A percentile compares a stretch with the other conserved stretches of the same genome.
Evolutionary conservation across 257 asterid genomes (phyloP).

Genomic region (Phtheirospermum japonicum): DNA sequence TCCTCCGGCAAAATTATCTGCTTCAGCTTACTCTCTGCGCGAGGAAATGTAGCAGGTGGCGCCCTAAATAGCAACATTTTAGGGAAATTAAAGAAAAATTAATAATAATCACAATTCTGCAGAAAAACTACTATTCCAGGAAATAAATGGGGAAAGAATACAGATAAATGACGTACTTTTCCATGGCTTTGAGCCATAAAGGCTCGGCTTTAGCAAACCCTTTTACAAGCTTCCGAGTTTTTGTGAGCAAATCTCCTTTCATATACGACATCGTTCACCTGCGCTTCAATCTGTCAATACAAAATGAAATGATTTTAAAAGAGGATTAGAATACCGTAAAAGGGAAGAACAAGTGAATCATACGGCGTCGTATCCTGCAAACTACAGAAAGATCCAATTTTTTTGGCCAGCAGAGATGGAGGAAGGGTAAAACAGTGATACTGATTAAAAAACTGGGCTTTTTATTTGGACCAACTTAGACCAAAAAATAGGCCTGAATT

Average conservation of each 20-base stretch:
- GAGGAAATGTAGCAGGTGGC: constrained; percentile 84
- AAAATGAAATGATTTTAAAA: not conserved
- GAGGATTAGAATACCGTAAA: not conserved
- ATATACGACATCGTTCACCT: constrained; percentile 61
- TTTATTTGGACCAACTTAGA: no score
- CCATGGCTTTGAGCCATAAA: constrained; percentile 96
- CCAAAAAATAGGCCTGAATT: no score
- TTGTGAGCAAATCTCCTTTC: constrained; percentile 75
- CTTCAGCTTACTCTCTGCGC: constrained; percentile 63
- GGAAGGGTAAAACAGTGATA: no score
- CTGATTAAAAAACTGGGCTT: no score
- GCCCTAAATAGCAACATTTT: constrained; percentile 43
- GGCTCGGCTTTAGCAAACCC: constrained; percentile 89
- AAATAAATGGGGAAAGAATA: not conserved
- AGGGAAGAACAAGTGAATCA: no score
- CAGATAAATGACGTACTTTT: constrained; percentile 43
- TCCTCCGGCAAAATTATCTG: constrained; percentile 79
- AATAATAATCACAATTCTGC: constrained; percentile 8
- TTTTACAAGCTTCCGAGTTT: constrained; percentile 81
- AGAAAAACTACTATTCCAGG: constrained; percentile 2
- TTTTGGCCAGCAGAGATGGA: no score
- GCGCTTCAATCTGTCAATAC: constrained; percentile 16
- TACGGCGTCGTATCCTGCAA: no score
- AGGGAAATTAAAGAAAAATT: not conserved
- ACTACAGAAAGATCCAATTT: no score